phyloP scores from a whole-genome alignment of 805 yeast species.

The Sugiyamaella mastotermitis region DNA sequence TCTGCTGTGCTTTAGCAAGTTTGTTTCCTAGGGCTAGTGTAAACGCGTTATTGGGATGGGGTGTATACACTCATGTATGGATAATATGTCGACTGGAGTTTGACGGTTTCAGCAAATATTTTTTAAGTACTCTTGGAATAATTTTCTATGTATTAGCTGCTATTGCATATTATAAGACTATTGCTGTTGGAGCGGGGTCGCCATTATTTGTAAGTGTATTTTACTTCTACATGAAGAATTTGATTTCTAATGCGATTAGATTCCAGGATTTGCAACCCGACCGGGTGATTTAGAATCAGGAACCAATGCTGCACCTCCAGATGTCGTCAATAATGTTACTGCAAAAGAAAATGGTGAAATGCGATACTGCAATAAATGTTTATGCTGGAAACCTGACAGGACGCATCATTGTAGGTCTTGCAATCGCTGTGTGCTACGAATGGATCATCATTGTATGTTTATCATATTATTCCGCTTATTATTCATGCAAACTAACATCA shows the following conservation, averaged over 20 bases:
- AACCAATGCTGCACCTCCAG: conserved; percentile 23
- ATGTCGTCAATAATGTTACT: conserved; percentile 25
- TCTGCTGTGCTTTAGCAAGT: conserved; percentile 20
- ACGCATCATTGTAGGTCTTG: conserved; percentile 39
- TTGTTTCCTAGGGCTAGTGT: conserved; percentile 30
- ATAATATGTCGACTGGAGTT: conserved; percentile 17
- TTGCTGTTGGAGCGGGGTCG: conserved; percentile 29
- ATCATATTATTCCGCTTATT: too few relatives aligned
- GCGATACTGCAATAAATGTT: conserved; percentile 36
- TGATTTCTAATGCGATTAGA: conserved; percentile 7
- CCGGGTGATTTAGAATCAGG: conserved; percentile 24
- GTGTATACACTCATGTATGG: conserved; percentile 20
- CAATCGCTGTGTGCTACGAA: conserved; percentile 38
- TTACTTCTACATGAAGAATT: not conserved
- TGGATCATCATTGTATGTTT: conserved; percentile 49
- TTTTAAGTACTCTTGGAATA: conserved; percentile 18
- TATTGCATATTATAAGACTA: conserved; percentile 24
- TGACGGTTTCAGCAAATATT: conserved; percentile 7
- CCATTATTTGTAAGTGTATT: conserved; percentile 25
- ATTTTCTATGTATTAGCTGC: conserved; percentile 20
- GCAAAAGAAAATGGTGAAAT: conserved; percentile 37
- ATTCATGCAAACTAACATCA: too few relatives aligned
- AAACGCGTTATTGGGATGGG: conserved; percentile 29
- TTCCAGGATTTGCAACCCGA: conserved; percentile 11
- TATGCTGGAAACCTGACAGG: conserved; percentile 39